These are phyloP conservation scores for Scenedesmus sp. DNA, from an alignment of 163 green algal species.

Conservation along the genomic window DNA sequence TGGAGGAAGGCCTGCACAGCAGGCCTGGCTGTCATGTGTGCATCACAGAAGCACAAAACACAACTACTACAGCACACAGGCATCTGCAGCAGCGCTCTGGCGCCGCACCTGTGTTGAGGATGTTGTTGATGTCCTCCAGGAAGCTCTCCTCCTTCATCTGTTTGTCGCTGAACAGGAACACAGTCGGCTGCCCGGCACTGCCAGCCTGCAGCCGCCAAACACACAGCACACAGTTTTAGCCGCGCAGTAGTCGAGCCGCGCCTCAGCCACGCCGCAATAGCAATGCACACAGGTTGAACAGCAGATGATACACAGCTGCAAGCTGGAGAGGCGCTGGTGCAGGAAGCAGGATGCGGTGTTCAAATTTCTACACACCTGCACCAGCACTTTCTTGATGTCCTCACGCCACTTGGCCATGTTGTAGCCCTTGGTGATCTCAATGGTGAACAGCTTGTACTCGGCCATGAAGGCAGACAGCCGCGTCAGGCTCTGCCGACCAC, in stretches of 20 bases:
- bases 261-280: background rate
- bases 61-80: background rate
- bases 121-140: slow-evolving; percentile 84
- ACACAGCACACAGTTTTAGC: background rate
- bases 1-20: background rate
- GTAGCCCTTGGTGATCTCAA: slow-evolving; percentile 85
- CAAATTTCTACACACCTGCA: slow-evolving; percentile 48
- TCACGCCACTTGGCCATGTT: slow-evolving; percentile 77
- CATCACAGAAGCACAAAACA: background rate
- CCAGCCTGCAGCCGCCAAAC: slow-evolving; percentile 64
- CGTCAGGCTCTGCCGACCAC: slow-evolving; percentile 85
- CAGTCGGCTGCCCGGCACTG: slow-evolving; percentile 60
- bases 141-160: slow-evolving; percentile 83
- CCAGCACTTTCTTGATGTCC: slow-evolving; percentile 79
- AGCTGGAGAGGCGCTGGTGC: background rate
- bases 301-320: background rate
- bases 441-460: slow-evolving; percentile 82
- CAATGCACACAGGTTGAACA: background rate
- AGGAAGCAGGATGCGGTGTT: background rate
- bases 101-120: slow-evolving; percentile 77
- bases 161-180: slow-evolving; percentile 83
- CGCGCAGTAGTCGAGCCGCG: no score
- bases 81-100: background rate
- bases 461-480: slow-evolving; percentile 89
- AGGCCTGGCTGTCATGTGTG: background rate